phyloP scores from a whole-genome alignment of 2,329 filamentous ascomycete species.

The Macrophomina pseudophaseolina region DNA sequence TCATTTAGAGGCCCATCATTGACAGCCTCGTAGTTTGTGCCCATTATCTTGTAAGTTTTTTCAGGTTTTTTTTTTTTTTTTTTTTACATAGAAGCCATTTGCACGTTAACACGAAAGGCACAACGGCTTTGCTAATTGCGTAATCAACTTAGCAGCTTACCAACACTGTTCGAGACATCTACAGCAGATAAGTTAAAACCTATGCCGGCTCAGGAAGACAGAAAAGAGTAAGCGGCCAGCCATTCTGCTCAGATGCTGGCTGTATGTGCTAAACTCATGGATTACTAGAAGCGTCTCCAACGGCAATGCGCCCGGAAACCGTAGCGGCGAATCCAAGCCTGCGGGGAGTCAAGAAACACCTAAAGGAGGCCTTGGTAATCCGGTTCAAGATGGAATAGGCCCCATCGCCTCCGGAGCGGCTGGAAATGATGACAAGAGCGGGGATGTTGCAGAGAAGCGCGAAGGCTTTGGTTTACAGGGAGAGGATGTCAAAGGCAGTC shows the following conservation, averaged over 20 bases:
- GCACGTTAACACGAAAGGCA: no score
- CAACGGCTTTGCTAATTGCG: background rate
- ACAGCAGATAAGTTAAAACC: background rate
- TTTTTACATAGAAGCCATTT: no score
- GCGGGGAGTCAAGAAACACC: background rate
- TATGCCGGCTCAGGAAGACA: background rate
- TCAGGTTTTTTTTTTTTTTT: no score
- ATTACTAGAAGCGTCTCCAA: background rate
- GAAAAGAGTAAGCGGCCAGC: background rate
- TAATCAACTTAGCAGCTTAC: background rate
- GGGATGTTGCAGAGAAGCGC: background rate
- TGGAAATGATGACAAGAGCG: background rate
- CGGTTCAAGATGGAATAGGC: no score
- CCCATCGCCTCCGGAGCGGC: background rate
- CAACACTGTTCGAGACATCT: no score
- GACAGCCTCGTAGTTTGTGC: no score
- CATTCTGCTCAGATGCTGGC: no score
- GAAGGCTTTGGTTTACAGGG: constrained; percentile 1
- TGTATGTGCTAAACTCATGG: background rate
- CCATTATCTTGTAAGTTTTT: no score
- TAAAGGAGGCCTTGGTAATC: no score
- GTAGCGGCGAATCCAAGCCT: background rate
- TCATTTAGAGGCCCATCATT: no score
- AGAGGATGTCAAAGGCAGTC: constrained; percentile 18
- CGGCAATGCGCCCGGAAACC: background rate